phyloP scores from a whole-genome alignment of 2,329 filamentous ascomycete species.

The Biscogniauxia mediterranea region DNA sequence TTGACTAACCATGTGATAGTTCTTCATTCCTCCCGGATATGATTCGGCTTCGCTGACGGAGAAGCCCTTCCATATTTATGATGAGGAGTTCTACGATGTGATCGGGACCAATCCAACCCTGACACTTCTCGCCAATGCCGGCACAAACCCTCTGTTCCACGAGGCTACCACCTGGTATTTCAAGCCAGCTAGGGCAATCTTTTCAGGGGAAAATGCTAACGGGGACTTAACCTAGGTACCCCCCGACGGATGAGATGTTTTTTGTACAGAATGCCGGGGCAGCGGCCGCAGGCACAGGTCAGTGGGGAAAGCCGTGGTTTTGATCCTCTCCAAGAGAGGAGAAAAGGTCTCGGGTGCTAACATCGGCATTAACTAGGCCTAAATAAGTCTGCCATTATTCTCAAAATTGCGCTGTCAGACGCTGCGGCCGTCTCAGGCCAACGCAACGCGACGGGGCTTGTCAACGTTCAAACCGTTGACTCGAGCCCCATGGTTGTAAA shows the following conservation, averaged over 20 bases:
- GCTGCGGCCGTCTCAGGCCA: constrained; percentile 39
- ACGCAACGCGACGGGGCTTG: constrained; percentile 38
- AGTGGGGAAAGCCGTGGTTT: background rate
- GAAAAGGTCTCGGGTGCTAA: constrained; percentile 11
- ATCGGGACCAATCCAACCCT: constrained; percentile 49
- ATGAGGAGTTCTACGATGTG: constrained; percentile 49
- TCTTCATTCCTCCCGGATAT: constrained; percentile 45
- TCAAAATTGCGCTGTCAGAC: constrained; percentile 47
- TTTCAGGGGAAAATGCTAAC: background rate
- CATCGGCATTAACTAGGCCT: constrained; percentile 30
- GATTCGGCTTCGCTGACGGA: constrained; percentile 36
- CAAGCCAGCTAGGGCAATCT: background rate
- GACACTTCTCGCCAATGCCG: constrained; percentile 46
- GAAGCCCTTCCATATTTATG: constrained; percentile 47
- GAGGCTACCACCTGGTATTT: constrained; percentile 54
- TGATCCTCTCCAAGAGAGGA: background rate
- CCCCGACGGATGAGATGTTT: constrained; percentile 50
- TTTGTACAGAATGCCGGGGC: constrained; percentile 53
- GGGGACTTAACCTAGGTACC: constrained; percentile 30
- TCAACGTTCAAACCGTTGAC: constrained; percentile 42
- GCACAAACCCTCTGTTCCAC: constrained; percentile 49
- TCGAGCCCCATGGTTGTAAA: constrained; percentile 46
- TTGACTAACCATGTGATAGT: constrained; percentile 22
- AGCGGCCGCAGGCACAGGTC: constrained; percentile 42
- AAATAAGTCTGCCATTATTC: constrained; percentile 49